These are phyloP conservation scores for Coemansia sp. DNA, from an alignment of 192 early-diverging fungal genomes.

Conservation along the genomic window DNA sequence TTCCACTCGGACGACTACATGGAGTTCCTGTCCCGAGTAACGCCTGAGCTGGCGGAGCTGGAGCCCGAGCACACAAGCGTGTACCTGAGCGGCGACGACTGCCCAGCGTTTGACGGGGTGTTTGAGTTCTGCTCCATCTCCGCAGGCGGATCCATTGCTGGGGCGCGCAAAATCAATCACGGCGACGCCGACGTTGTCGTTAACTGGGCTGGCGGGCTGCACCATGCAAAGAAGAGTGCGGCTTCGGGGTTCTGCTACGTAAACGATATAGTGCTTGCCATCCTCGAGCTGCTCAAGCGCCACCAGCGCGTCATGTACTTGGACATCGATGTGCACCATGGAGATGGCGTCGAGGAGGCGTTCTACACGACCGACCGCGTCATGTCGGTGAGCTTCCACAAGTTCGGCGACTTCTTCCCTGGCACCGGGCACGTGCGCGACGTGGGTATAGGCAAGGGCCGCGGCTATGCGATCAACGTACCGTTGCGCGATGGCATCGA, in stretches of 20 bases:
- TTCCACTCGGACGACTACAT: constrained; percentile 97
- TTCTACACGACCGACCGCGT: constrained; percentile 99
- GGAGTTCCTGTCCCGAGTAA: constrained; percentile 82
- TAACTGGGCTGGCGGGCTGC: constrained; percentile 97
- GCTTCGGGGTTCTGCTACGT: constrained; percentile 98
- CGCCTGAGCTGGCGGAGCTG: constrained; percentile 72
- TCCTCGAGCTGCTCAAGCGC: constrained; percentile 85
- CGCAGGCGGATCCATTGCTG: constrained; percentile 94
- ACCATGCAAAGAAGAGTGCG: constrained; percentile 96
- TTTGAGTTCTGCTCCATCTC: constrained; percentile 93
- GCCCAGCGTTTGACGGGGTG: constrained; percentile 96
- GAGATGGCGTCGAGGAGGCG: constrained; percentile 98
- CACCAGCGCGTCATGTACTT: constrained; percentile 94
- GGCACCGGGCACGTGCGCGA: constrained; percentile 97
- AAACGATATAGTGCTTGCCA: constrained; percentile 94
- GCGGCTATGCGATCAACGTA: constrained; percentile 93
- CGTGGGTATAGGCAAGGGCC: constrained; percentile 84
- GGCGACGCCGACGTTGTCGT: constrained; percentile 92
- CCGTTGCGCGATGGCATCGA: constrained; percentile 94
- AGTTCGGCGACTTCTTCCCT: constrained; percentile 98
- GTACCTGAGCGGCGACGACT: constrained; percentile 92
- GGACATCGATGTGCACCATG: constrained; percentile 99
- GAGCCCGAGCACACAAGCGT: constrained; percentile 61
- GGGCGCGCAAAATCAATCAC: constrained; percentile 81
- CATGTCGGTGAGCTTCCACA: constrained; percentile 99